phyloP scores from a whole-genome alignment of 805 yeast species.

The Lachancea waltii region DNA sequence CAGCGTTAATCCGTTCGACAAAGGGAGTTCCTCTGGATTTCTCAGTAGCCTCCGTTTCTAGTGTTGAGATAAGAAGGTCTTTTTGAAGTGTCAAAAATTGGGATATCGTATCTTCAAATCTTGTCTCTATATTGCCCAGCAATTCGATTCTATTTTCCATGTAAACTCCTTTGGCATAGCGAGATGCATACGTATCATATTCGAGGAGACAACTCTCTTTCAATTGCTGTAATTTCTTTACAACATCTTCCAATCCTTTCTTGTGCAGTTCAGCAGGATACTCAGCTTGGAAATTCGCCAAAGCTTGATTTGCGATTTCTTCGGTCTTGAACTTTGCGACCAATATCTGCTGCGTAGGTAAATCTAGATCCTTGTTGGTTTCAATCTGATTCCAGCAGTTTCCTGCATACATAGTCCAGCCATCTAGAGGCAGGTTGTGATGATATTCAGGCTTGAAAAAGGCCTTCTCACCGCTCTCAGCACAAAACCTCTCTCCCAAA shows the following conservation, averaged over 20 bases:
- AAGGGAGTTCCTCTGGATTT: constrained; percentile 31
- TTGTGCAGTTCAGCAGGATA: constrained; percentile 31
- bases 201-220: constrained; percentile 41
- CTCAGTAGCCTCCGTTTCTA: constrained; percentile 24
- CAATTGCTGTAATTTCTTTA: constrained; percentile 38
- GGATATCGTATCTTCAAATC: constrained; percentile 40
- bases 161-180: constrained; percentile 65
- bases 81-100: constrained; percentile 36
- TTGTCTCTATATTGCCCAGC: constrained; percentile 40
- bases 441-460: constrained; percentile 69
- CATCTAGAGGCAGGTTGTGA: constrained; percentile 85
- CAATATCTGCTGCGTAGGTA: constrained; percentile 92
- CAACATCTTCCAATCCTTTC: constrained; percentile 31
- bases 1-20: constrained; percentile 29
- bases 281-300: constrained; percentile 37
- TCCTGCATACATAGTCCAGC: constrained; percentile 88
- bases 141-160: constrained; percentile 51
- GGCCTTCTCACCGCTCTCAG: constrained; percentile 19
- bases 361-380: constrained; percentile 84
- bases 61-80: constrained; percentile 28
- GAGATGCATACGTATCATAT: constrained; percentile 69
- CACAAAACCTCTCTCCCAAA: constrained; percentile 57
- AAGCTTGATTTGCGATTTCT: constrained; percentile 61
- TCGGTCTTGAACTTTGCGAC: constrained; percentile 94
- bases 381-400: constrained; percentile 94